Conservation (phyloP, 805 yeast species). For the Metschnikowia cubensis region DNA sequence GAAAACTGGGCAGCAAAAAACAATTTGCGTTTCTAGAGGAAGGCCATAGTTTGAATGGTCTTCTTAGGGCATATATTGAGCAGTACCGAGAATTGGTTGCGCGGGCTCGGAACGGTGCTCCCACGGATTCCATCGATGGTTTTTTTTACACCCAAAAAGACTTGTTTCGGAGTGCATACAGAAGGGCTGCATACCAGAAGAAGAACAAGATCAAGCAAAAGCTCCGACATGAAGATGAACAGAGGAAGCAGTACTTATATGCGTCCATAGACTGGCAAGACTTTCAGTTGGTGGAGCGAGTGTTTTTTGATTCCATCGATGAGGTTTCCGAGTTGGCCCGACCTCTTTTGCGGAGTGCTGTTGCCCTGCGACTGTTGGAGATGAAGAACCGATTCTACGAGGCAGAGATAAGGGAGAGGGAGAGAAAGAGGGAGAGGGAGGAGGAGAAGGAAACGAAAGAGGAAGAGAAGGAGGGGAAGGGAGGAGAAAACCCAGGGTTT, state of each 20-base stretch:
- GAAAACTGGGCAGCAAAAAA: constrained; percentile 33
- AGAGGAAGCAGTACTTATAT: constrained; percentile 40
- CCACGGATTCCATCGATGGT: background rate
- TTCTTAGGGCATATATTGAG: constrained; percentile 46
- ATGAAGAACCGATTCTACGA: constrained; percentile 39
- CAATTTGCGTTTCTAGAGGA: constrained; percentile 67
- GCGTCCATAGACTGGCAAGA: constrained; percentile 88
- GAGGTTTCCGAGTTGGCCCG: constrained; percentile 49
- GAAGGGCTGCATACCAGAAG: constrained; percentile 54
- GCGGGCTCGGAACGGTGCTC: constrained; percentile 7
- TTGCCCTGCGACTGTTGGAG: constrained; percentile 59
- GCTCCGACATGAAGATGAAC: constrained; percentile 30
- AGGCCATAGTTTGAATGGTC: constrained; percentile 54
- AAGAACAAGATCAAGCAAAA: constrained; percentile 33
- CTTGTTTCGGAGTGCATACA: constrained; percentile 45
- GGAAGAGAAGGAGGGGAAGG: background rate
- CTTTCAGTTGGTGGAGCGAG: constrained; percentile 65
- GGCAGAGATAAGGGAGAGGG: constrained; percentile 6
- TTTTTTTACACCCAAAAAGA: constrained; percentile 23
- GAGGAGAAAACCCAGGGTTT: constrained; percentile 5
- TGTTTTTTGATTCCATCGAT: constrained; percentile 62
- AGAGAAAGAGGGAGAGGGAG: constrained; percentile 2
- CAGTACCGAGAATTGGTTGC: constrained; percentile 47
- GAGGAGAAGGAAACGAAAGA: background rate
- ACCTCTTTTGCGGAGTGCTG: constrained; percentile 55